Percentiles rank a stretch among this genome's conserved stretches.
Conservation (phyloP, 2,329 filamentous ascomycete genomes). For the Stagonosporopsis tanaceti region DNA sequence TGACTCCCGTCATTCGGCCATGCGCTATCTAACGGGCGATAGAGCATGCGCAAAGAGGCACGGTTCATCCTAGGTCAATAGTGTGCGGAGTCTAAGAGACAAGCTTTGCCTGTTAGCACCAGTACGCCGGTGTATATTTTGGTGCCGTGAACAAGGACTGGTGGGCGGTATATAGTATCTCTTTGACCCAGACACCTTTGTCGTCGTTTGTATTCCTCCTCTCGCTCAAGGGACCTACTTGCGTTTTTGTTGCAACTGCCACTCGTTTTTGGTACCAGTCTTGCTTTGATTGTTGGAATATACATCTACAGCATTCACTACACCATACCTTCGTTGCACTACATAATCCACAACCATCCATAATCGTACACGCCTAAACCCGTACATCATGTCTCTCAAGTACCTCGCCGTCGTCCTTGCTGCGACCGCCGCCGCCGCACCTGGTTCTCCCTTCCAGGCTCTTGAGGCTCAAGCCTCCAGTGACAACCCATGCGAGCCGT, state of each 20-base stretch:
- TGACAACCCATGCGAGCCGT: constrained; percentile 44
- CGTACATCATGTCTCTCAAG: constrained; percentile 34
- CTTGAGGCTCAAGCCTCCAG: constrained; percentile 32
- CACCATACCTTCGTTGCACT: constrained; percentile 14
- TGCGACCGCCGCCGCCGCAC: constrained; percentile 28
- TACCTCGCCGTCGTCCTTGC: constrained; percentile 36
- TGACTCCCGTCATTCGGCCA: constrained; percentile 20
- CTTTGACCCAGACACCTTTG: constrained; percentile 13
- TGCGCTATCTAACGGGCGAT: constrained; percentile 15
- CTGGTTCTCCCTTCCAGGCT: constrained; percentile 28
- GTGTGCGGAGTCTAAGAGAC: constrained; percentile 16
- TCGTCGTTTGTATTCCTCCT: constrained; percentile 9
- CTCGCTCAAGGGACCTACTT: constrained; percentile 12
- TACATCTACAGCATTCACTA: constrained; percentile 14
- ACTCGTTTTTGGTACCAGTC: constrained; percentile 17
- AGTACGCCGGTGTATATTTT: constrained; percentile 14
- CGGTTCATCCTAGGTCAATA: constrained; percentile 21
- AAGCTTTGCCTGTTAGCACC: constrained; percentile 18
- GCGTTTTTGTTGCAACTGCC: constrained; percentile 13
- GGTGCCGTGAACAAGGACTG: constrained; percentile 6
- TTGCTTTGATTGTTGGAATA: constrained; percentile 16
- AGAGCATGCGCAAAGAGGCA: constrained; percentile 19
- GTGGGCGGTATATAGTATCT: constrained; percentile 15
- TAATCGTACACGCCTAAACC: not conserved
- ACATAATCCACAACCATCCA: constrained; percentile 5